Conservation (phyloP, 2,329 filamentous ascomycete species). For the Fonsecaea erecta region DNA sequence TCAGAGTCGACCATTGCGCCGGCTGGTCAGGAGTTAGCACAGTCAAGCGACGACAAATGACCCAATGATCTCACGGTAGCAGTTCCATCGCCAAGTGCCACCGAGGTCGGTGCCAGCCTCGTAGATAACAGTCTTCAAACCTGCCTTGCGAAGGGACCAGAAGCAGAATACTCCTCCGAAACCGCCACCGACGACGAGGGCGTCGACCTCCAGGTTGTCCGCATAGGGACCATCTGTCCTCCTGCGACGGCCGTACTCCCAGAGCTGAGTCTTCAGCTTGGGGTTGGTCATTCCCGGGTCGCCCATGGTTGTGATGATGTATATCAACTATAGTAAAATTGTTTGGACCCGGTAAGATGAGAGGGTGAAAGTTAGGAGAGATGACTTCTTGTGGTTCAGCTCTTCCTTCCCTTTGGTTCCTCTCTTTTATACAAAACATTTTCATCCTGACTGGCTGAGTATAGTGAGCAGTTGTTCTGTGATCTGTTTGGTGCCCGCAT, state of each 20-base stretch:
- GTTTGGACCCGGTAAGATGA: conserved; percentile 5
- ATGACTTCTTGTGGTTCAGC: conserved; percentile 6
- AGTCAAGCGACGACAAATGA: not conserved
- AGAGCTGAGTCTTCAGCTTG: conserved; percentile 35
- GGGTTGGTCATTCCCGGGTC: conserved; percentile 28
- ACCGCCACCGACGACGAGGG: conserved; percentile 41
- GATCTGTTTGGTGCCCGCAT: conserved; percentile 23
- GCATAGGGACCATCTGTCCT: conserved; percentile 40
- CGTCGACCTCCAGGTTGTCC: conserved; percentile 39
- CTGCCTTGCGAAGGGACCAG: conserved; percentile 57
- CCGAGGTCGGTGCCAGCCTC: conserved; percentile 57
- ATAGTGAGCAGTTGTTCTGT: not conserved
- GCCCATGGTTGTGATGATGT: conserved; percentile 21
- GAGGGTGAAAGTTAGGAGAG: not conserved
- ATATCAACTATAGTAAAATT: not conserved
- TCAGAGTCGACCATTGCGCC: conserved; percentile 44
- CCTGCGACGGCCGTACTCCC: conserved; percentile 37
- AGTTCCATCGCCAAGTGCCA: conserved; percentile 48
- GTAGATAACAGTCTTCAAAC: conserved; percentile 55
- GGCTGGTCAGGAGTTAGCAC: conserved; percentile 10
- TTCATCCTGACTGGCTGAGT: not conserved
- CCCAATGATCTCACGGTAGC: conserved; percentile 37
- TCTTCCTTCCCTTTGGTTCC: not conserved
- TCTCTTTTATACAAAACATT: not conserved
- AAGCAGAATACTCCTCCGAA: conserved; percentile 57